Evolutionary conservation across 306 rosid genomes (phyloP).

Genomic region (Rubus parviflorus): DNA sequence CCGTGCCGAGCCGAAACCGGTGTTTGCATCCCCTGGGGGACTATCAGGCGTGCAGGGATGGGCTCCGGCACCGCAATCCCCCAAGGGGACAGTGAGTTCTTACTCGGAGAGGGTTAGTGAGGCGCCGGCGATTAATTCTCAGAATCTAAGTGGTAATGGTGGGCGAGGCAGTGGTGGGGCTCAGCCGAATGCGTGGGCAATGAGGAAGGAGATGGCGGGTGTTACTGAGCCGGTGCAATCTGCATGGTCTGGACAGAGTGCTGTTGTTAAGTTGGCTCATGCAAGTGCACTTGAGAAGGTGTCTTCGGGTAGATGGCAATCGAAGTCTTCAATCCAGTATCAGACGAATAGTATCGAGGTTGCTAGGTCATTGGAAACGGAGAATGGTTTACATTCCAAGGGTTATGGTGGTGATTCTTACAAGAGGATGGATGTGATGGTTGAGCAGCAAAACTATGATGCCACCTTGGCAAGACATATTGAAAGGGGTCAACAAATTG

Average conservation of each 20-base stretch:
- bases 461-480: conserved; percentile 51
- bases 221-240: conserved; percentile 53
- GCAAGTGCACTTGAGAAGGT: conserved; percentile 94
- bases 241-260: conserved; percentile 61
- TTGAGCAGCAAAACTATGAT: conserved; percentile 56
- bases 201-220: conserved; percentile 70
- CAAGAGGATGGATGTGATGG: conserved; percentile 40
- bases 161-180: conserved; percentile 50
- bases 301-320: conserved; percentile 95
- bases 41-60: conserved; percentile 47
- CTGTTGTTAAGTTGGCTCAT: conserved; percentile 83
- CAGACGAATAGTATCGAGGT: conserved; percentile 55
- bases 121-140: conserved; percentile 38
- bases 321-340: conserved; percentile 48
- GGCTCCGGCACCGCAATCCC: conserved; percentile 46
- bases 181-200: conserved; percentile 73
- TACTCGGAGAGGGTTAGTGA: conserved; percentile 63
- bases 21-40: conserved; percentile 51
- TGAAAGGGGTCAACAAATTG: conserved; percentile 52
- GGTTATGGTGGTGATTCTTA: conserved; percentile 34
- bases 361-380: conserved; percentile 50
- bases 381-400: conserved; percentile 36
- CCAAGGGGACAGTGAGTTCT: conserved; percentile 42
- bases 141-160: conserved; percentile 41
- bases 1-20: conserved; percentile 53